phyloP scores from a whole-genome alignment of 2,329 filamentous ascomycete genomes.

The Fusarium proliferatum region DNA sequence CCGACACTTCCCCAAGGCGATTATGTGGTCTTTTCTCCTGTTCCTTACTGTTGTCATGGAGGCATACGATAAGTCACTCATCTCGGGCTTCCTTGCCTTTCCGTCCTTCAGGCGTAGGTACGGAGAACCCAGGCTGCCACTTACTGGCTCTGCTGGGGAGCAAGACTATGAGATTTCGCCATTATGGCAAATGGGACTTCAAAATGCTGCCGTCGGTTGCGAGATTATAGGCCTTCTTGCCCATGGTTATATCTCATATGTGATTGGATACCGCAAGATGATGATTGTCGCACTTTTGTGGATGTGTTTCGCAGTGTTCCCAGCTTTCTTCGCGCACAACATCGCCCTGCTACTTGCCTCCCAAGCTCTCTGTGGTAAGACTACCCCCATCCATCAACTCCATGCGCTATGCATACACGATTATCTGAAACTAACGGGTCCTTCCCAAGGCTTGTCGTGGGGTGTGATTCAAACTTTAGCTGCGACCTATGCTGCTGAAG shows the following conservation, averaged over 20 bases:
- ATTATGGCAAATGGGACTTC: neutral
- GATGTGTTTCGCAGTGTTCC: slow-evolving; percentile 51
- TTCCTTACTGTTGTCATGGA: slow-evolving; percentile 33
- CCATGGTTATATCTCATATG: slow-evolving; percentile 53
- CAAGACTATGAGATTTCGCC: slow-evolving; percentile 16
- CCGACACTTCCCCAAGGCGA: slow-evolving; percentile 24
- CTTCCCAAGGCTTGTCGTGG: slow-evolving; percentile 43
- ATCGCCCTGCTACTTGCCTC: slow-evolving; percentile 47
- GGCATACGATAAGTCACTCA: slow-evolving; percentile 16
- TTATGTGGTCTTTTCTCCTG: slow-evolving; percentile 23
- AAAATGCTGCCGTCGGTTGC: neutral
- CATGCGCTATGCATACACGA: fast-evolving
- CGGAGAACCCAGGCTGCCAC: slow-evolving; percentile 22
- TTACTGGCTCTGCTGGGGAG: neutral
- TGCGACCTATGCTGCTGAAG: slow-evolving; percentile 53
- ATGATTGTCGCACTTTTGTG: slow-evolving; percentile 50
- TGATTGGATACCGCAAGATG: slow-evolving; percentile 49
- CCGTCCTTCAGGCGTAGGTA: slow-evolving; percentile 32
- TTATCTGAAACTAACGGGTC: neutral
- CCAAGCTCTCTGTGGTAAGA: slow-evolving; percentile 45
- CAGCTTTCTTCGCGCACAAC: slow-evolving; percentile 50
- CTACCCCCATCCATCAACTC: fast-evolving
- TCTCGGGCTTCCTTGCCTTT: slow-evolving; percentile 10
- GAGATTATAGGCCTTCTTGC: slow-evolving; percentile 51
- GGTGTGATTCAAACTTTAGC: slow-evolving; percentile 49